Base-by-base conservation (phyloP, 306 rosid species). In the Prunus padus region DNA sequence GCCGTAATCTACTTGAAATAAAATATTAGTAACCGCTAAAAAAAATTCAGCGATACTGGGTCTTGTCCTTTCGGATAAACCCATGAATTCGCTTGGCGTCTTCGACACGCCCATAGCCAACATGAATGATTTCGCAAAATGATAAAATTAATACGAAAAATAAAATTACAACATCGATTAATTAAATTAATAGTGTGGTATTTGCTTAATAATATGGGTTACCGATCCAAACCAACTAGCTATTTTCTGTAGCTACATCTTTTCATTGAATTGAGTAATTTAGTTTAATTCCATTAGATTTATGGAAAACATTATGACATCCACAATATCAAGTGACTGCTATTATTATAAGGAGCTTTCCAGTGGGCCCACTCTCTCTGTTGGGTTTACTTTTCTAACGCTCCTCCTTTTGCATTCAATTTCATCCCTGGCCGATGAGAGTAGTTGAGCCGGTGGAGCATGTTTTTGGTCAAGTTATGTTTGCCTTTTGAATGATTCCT, bases 61-160 rank as follows among this genome's bases (percentile, higher is more conserved):
- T 26, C 11, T 65, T 40, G 74, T 30, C 20, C 3, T 51, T 54
- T 20, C 22, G 65, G 37, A 54, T 13, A 33, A 71, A 33, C 75
- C 75, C 12, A 20, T 11, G 37, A 13, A 18, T 26, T 22, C 3
- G 40, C 55, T 72, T 72, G 65, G 54, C 33, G 31, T 71, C 60
- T 31, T 8, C 7, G 30, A 11, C 42, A 51, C 30, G 28, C 11
- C 54, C 61, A 44, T 12, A 16, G 59, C 42, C 49, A 54, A 80
- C 66, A 67, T 45, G 16, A 62, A 82, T 67, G 66, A 82, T 67
- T 54, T 8, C 37, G 37, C 45, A 60, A 67, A 14, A 71, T 71
- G 33, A 64, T 18, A n/a, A 30, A 54, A 0, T 72, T 40, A 11
- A 11, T 42, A n/a, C 14, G 6, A 13, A 45, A 42, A 2, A 12